Evolutionary conservation across 192 early-diverging fungal genomes (phyloP), one percentile per base, ranked within the genome.

Genomic region (Podila epicladia): DNA sequence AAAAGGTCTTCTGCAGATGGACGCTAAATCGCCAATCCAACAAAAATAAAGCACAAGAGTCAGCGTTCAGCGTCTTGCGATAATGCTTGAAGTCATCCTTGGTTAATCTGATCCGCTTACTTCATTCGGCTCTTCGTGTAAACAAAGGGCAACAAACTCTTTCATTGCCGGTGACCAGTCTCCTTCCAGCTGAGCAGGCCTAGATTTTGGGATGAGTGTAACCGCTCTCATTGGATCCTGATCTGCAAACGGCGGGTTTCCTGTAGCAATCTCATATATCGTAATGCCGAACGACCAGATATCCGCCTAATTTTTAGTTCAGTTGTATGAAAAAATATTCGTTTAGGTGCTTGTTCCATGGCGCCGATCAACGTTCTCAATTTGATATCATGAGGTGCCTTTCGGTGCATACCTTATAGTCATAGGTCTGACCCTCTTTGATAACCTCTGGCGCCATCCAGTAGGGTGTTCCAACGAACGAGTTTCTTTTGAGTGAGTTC

Each of bases 261-360:
- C 97, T 20, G 93, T 97, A 12, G 95, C 94, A 66, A 99, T 92
- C 73, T 99, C 98, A 58, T 98, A 97, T 29, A 97, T 93, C 6
- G 98, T 99, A 75, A 99, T 99, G 7, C 98, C 98, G 32, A 99
- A 87, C 0, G 97, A 98, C 98, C 98, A 99, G 41, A 99, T 97
- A 82, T 99, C 98, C n/a, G 95, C 95, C 92, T 96, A 80, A 13
- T 57, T 4, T 26, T 31, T 13, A 61, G 45, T 38, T 6, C 12
- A 26, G 49, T 33, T 33, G 33, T 32, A 41, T 57, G n/a, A 11
- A 28, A 17, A 32, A 32, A 51, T 38, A 12, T n/a, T 33, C 38
- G 19, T 48, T 26, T 2, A 24, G 41, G 62, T 38, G 4, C 37
- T 19, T 69, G n/a, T 20, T 59, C 28, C 65, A 22, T 22, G 13